These are phyloP conservation scores for Vaccinium corymbosum DNA, from an alignment of 148 eudicot genomes.

Conservation along the genomic window DNA sequence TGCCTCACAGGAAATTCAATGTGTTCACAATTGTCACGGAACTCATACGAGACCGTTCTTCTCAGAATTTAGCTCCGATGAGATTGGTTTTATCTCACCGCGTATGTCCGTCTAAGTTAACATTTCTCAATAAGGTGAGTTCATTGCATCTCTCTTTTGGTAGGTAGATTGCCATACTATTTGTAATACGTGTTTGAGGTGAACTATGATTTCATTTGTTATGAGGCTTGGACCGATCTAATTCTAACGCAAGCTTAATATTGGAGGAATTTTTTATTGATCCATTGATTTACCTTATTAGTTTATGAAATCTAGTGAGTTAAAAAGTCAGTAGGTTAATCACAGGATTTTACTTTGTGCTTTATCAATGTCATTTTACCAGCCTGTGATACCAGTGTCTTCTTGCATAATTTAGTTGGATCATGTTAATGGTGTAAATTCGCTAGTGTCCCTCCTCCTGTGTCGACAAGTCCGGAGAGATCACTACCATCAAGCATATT, in stretches of 20 bases:
- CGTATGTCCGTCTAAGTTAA: slow-evolving; percentile 78
- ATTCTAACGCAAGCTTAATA: neutral
- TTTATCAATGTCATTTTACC: neutral
- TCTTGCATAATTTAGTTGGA: too few species aligned
- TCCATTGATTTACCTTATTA: neutral
- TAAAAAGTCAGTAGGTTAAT: neutral
- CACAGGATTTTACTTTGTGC: neutral
- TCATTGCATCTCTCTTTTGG: neutral
- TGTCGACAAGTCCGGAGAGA: too few species aligned
- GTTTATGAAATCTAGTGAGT: neutral
- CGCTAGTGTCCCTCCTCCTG: too few species aligned
- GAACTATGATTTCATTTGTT: neutral
- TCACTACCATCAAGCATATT: too few species aligned
- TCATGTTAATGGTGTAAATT: too few species aligned
- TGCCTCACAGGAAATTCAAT: slow-evolving; percentile 73
- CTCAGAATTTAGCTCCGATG: slow-evolving; percentile 96
- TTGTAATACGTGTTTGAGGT: neutral
- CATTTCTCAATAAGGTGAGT: slow-evolving; percentile 90
- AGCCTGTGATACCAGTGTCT: too few species aligned
- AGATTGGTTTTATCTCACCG: slow-evolving; percentile 98
- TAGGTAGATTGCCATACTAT: neutral
- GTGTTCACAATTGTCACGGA: slow-evolving; percentile 87
- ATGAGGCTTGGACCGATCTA: neutral
- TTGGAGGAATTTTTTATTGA: neutral
- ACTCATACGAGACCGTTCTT: slow-evolving; percentile 70